Evolutionary conservation across 495 filamentous ascomycete species (phyloP), one percentile per base, ranked within the genome.

Genomic region (Penicillium manginii): DNA sequence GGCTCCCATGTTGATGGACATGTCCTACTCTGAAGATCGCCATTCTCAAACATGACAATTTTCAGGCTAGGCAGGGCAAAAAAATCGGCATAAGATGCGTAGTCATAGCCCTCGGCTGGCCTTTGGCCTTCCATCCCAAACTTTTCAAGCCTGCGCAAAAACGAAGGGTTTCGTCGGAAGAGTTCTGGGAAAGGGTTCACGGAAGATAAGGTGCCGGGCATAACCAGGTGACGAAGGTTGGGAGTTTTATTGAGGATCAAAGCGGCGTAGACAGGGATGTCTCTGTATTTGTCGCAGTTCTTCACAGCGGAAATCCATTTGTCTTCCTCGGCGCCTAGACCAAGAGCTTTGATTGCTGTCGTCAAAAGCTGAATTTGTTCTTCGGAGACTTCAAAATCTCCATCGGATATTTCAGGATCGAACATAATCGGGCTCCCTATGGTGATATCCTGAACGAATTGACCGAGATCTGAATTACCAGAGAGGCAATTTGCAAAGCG

Each of bases 231-330:
- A 14, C 55, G 59, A 39, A 73, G 37, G 47, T 73, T 73, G 1
- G 70, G 67, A 1, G 67, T 61, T 31, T 62, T 60, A 35, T 40
- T 65, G 35, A 61, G 11, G 4, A 68, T 12, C 37, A 72, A 49
- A 11, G 65, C 61, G 26, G 54, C 12, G 11, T 63, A 60, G 22
- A 65, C 21, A 45, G 50, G 53, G 14, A 63, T 21, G 21, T n/a
- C n/a, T n/a, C n/a, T n/a, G n/a, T n/a, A n/a, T n/a, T n/a, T n/a
- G n/a, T 72, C 62, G 12, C 33, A 10, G 10, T 37, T 37, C 8
- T 37, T 15, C 0, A 37, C 2, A 11, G 33, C 33, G 12, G 14
- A 15, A 37, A 37, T 11, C 33, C 33, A 37, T 15, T 37, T 37
- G 7, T 37, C 33, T 15, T 37, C 33, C 14, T 37, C 33, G 33